Percentiles rank a stretch among this genome's conserved stretches.
Evolutionary conservation across 441 rosid genomes (phyloP).

Genomic region (Erodium texanum): DNA sequence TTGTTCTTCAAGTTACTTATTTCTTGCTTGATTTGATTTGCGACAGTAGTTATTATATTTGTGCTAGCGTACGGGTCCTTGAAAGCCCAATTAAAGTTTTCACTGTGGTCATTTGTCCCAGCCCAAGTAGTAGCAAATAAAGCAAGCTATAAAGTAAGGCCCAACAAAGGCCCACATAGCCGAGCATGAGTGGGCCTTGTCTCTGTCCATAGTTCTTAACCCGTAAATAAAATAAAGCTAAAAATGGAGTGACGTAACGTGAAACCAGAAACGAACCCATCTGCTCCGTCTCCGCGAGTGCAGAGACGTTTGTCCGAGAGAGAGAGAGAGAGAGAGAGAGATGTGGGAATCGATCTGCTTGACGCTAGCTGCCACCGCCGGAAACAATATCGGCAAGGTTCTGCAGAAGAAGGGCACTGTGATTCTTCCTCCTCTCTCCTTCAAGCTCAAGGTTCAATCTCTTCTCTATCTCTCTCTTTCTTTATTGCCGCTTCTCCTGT

Average conservation of each 20-base stretch:
- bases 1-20: no score
- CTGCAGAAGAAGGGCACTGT: conserved; percentile 96
- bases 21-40: no score
- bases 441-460: conserved; percentile 67
- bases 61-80: no score
- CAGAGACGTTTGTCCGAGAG: background rate
- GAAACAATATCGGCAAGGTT: conserved; percentile 91
- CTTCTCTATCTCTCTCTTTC: conserved; percentile 2
- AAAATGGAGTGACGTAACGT: background rate
- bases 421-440: conserved; percentile 91
- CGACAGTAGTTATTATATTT: no score
- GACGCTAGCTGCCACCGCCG: conserved; percentile 91
- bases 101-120: no score
- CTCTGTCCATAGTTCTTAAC: background rate
- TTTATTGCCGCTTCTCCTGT: no score
- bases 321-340: conserved; percentile 11
- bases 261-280: background rate
- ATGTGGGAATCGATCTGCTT: conserved; percentile 92
- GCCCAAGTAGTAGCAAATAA: no score
- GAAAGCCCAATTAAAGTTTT: no score
- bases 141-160: background rate
- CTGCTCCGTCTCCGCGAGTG: background rate
- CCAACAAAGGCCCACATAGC: background rate
- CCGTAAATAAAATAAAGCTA: background rate
- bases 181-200: background rate